Conservation (phyloP, 1,284 basidiomycete species). For the Sanguinoderma infundibulare region DNA sequence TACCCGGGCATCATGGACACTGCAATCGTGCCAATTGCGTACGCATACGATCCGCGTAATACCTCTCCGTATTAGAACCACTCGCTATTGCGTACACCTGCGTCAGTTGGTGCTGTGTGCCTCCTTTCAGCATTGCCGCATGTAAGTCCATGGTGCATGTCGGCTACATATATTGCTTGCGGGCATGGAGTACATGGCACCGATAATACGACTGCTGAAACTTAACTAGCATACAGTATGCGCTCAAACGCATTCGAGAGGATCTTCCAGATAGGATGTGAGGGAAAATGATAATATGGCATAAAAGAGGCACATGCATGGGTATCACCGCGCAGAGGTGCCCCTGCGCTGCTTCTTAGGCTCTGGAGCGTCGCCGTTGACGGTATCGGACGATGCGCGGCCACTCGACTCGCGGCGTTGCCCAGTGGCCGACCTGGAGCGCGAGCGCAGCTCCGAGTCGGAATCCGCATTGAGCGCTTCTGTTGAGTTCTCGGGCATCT, state of each 20-base stretch:
- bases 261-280: not conserved
- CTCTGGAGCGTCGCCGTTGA: conserved; percentile 22
- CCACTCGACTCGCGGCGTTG: conserved; percentile 14
- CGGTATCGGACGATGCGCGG: conserved; percentile 23
- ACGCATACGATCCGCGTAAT: not conserved
- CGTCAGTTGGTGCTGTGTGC: not conserved
- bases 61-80: conserved; percentile 6
- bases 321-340: conserved; percentile 14
- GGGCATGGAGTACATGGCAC: conserved; percentile 8
- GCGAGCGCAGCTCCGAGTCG: conserved; percentile 17
- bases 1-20: not conserved
- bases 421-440: conserved; percentile 13
- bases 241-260: not conserved
- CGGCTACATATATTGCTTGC: conserved; percentile 3
- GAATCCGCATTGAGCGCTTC: conserved; percentile 15
- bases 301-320: not conserved
- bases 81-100: conserved; percentile 5
- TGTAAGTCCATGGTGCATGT: conserved; percentile 5
- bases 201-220: not conserved
- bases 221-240: conserved; percentile 5
- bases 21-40: not conserved
- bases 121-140: not conserved
- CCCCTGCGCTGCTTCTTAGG: conserved; percentile 19
- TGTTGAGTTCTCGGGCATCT: conserved; percentile 48
- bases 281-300: not conserved